These are phyloP conservation scores for Cordyceps farinosa DNA, from an alignment of 2,329 filamentous ascomycete species.

Conservation along the genomic window DNA sequence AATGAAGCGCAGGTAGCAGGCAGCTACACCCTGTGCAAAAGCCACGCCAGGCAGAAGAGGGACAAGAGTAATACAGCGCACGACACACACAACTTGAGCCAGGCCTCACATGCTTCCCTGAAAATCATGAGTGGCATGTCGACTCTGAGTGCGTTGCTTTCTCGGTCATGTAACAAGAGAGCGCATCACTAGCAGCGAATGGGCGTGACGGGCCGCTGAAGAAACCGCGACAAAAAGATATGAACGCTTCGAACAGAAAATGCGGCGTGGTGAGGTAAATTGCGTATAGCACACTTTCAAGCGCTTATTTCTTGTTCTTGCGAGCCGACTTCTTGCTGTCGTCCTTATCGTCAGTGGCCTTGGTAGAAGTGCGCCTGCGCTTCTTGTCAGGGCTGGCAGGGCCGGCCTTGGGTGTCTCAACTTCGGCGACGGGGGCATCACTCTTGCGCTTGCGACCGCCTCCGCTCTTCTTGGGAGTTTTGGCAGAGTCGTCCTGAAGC, in stretches of 20 bases:
- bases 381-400: conserved; percentile 60
- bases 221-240: conserved; percentile 17
- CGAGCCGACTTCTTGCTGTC: conserved; percentile 58
- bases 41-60: neutral
- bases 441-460: conserved; percentile 55
- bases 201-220: neutral
- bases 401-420: conserved; percentile 37
- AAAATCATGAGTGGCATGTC: neutral
- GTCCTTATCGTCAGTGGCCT: conserved; percentile 52
- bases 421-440: conserved; percentile 41
- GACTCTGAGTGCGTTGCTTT: neutral
- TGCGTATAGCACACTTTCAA: neutral
- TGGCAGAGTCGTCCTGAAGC: conserved; percentile 47
- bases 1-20: neutral
- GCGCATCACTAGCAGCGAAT: neutral
- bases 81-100: neutral
- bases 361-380: conserved; percentile 55
- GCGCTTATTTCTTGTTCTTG: conserved; percentile 52
- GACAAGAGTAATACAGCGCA: neutral
- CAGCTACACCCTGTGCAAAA: neutral
- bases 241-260: conserved; percentile 3
- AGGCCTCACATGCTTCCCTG: neutral
- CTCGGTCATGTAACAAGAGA: neutral
- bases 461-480: conserved; percentile 56
- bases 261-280: neutral